Conservation (phyloP, 2,329 filamentous ascomycete species). For the Raffaelea albimanens region DNA sequence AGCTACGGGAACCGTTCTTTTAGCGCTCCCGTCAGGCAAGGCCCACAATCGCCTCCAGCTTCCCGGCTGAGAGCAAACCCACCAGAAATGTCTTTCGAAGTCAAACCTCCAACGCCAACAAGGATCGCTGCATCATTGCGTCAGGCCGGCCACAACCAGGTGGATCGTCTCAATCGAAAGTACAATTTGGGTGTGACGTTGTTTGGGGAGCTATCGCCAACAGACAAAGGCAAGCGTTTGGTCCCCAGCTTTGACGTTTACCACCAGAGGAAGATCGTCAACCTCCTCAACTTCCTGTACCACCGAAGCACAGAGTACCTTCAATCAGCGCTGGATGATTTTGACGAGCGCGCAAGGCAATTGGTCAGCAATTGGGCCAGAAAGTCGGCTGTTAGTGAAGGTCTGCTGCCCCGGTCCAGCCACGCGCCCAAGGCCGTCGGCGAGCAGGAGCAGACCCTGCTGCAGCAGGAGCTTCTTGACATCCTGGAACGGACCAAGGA, state of each 20-base stretch:
- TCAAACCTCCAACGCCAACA: constrained; percentile 7
- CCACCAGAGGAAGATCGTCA: constrained; percentile 15
- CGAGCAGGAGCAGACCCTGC: constrained; percentile 9
- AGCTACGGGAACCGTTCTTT: no score
- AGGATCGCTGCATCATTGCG: constrained; percentile 1
- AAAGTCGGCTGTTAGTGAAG: constrained; percentile 12
- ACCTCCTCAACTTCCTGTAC: constrained; percentile 15
- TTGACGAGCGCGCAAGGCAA: constrained; percentile 14
- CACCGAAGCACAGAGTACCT: constrained; percentile 12
- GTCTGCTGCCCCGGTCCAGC: constrained; percentile 9
- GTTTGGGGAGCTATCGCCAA: constrained; percentile 14
- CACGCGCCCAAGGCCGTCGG: constrained; percentile 11
- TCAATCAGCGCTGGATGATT: constrained; percentile 10
- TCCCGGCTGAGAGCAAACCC: no score
- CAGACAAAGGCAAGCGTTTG: constrained; percentile 11
- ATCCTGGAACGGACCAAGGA: constrained; percentile 11
- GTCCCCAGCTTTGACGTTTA: constrained; percentile 9
- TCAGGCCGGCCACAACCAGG: constrained; percentile 11
- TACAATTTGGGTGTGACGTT: constrained; percentile 19
- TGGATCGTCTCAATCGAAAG: constrained; percentile 16
- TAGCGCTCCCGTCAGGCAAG: no score
- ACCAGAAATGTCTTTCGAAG: neutral
- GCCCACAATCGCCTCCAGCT: no score
- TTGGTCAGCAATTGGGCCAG: constrained; percentile 15
- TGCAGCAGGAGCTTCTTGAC: constrained; percentile 16